Percentiles rank a stretch among this genome's conserved stretches.
phyloP scores from a whole-genome alignment of 495 filamentous ascomycete genomes.

The Penicillium manginii region DNA sequence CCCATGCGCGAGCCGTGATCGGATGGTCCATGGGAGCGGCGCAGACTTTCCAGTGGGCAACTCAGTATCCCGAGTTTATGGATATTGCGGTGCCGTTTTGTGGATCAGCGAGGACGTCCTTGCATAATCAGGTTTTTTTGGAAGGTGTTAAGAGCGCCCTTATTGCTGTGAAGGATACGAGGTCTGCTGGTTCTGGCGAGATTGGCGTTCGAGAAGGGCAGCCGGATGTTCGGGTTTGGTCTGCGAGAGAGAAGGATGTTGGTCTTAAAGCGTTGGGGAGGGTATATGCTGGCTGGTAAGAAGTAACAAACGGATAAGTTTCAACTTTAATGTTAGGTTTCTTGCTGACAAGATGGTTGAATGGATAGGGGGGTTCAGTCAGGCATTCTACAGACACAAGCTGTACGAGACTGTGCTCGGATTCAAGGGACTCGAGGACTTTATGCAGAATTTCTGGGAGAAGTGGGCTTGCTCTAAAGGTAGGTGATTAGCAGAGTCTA shows the following conservation, averaged over 20 bases:
- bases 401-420: constrained; percentile 63
- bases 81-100: constrained; percentile 70
- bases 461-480: constrained; percentile 68
- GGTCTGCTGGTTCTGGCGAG: constrained; percentile 52
- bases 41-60: constrained; percentile 73
- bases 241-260: constrained; percentile 55
- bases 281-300: constrained; percentile 73
- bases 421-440: constrained; percentile 67
- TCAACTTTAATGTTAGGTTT: too few relatives aligned
- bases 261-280: constrained; percentile 72
- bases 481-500: constrained; percentile 14
- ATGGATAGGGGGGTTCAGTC: constrained; percentile 65
- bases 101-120: constrained; percentile 64
- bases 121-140: constrained; percentile 75
- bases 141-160: constrained; percentile 72
- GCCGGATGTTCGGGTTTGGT: constrained; percentile 55
- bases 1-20: constrained; percentile 63
- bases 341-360: background rate
- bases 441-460: constrained; percentile 75
- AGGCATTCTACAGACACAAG: constrained; percentile 71
- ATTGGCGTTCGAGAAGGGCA: constrained; percentile 37
- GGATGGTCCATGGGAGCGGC: constrained; percentile 76
- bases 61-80: constrained; percentile 71
- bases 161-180: constrained; percentile 60
- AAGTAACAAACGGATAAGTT: background rate